Percentiles rank a stretch among this genome's conserved stretches.
phyloP scores from a whole-genome alignment of 2,329 filamentous ascomycete species.

The Alternaria conjuncta region DNA sequence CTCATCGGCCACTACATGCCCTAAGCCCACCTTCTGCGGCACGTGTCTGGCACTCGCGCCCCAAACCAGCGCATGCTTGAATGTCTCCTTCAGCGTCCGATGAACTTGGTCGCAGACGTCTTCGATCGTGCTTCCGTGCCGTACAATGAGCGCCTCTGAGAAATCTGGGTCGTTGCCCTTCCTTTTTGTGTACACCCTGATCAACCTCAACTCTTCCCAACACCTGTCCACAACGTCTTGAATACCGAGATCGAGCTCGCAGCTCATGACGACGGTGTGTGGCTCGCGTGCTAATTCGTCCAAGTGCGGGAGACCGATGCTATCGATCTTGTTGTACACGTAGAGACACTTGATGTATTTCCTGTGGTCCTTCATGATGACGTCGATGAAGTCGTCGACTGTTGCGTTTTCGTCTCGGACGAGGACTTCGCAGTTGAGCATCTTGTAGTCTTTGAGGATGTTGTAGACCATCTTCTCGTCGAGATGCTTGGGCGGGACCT shows the following conservation, averaged over 20 bases:
- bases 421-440: constrained; percentile 95
- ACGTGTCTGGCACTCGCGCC: constrained; percentile 94
- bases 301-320: constrained; percentile 89
- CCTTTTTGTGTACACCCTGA: constrained; percentile 86
- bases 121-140: constrained; percentile 86
- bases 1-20: constrained; percentile 76
- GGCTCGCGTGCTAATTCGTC: constrained; percentile 91
- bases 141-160: constrained; percentile 87
- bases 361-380: constrained; percentile 98
- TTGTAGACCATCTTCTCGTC: constrained; percentile 99
- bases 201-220: constrained; percentile 90
- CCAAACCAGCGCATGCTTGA: constrained; percentile 99
- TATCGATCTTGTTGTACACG: constrained; percentile 99
- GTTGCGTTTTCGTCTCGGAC: constrained; percentile 92
- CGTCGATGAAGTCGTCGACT: constrained; percentile 98
- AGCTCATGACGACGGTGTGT: constrained; percentile 95
- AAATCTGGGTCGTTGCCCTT: constrained; percentile 93
- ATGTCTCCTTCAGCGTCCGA: constrained; percentile 92
- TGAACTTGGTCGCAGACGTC: constrained; percentile 98
- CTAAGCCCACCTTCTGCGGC: constrained; percentile 88
- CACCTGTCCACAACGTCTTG: constrained; percentile 92
- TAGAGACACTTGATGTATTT: constrained; percentile 96
- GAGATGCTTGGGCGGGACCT: constrained; percentile 82
- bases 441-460: constrained; percentile 97
- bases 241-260: constrained; percentile 92